Percentiles rank a stretch among this genome's conserved stretches.
Evolutionary conservation across 2,329 filamentous ascomycete species (phyloP).

Genomic region (Ampelomyces quisqualis): DNA sequence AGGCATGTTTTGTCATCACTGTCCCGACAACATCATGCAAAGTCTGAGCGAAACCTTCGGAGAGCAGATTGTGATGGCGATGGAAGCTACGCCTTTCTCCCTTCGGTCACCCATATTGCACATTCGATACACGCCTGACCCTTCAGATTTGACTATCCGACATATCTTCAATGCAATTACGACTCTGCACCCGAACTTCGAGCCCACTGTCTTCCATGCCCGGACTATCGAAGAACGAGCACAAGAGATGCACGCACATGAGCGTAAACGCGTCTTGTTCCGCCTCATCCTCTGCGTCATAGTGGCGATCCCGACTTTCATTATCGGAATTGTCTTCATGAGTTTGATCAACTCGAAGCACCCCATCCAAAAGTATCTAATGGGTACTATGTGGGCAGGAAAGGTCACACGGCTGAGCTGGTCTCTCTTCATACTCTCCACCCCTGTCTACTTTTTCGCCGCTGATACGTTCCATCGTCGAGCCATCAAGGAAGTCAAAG

Average conservation of each 20-base stretch:
- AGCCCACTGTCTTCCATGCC: conserved; percentile 71
- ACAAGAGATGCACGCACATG: conserved; percentile 67
- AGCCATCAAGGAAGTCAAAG: conserved; percentile 73
- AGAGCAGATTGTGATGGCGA: conserved; percentile 45
- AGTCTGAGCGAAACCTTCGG: conserved; percentile 56
- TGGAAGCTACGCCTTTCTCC: conserved; percentile 59
- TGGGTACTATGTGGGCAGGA: conserved; percentile 68
- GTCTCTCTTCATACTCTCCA: conserved; percentile 76
- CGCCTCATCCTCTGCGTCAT: conserved; percentile 70
- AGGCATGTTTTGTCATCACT: conserved; percentile 52
- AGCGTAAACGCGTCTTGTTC: conserved; percentile 66
- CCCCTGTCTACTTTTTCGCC: conserved; percentile 82
- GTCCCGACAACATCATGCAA: conserved; percentile 53
- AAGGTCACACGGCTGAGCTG: conserved; percentile 73
- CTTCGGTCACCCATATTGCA: conserved; percentile 65
- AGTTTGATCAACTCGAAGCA: conserved; percentile 67
- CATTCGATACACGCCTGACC: conserved; percentile 67
- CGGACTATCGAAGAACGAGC: conserved; percentile 83
- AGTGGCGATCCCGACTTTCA: conserved; percentile 76
- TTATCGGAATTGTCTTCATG: conserved; percentile 92
- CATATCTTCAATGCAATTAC: conserved; percentile 69
- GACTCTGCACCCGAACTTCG: conserved; percentile 65
- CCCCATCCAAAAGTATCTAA: conserved; percentile 63
- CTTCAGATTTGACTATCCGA: conserved; percentile 72
- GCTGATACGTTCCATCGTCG: conserved; percentile 82